Evolutionary conservation across 1,284 basidiomycete genomes (phyloP).

Genomic region (Ustilago crameri): DNA sequence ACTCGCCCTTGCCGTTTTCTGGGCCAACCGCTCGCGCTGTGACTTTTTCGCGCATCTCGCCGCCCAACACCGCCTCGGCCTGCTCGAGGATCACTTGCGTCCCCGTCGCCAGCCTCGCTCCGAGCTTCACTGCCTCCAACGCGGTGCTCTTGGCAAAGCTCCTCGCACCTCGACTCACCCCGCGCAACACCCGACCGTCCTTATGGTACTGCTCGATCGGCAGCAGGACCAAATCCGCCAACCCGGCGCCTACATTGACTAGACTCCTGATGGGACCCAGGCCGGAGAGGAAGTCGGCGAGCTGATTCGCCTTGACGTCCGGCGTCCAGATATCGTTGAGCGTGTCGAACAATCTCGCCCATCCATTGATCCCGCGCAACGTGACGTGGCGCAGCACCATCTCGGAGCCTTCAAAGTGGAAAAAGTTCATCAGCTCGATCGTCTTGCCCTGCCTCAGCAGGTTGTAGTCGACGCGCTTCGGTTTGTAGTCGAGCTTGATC

Average conservation of each 20-base stretch:
- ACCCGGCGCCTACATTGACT: slow-evolving; percentile 94
- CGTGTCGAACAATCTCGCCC: slow-evolving; percentile 85
- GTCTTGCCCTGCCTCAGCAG: slow-evolving; percentile 84
- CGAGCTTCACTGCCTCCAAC: slow-evolving; percentile 91
- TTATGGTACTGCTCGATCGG: slow-evolving; percentile 98
- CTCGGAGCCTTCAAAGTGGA: slow-evolving; percentile 98
- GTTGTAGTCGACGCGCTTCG: slow-evolving; percentile 91
- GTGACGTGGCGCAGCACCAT: slow-evolving; percentile 96
- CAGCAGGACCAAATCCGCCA: slow-evolving; percentile 92
- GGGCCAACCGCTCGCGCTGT: slow-evolving; percentile 75
- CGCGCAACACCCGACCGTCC: slow-evolving; percentile 90
- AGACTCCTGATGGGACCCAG: slow-evolving; percentile 87
- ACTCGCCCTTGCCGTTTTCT: slow-evolving; percentile 26
- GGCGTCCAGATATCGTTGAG: slow-evolving; percentile 98
- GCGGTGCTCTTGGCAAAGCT: slow-evolving; percentile 93
- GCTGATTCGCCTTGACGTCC: slow-evolving; percentile 96
- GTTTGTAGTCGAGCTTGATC: slow-evolving; percentile 97
- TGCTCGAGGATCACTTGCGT: slow-evolving; percentile 97
- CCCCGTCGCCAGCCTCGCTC: slow-evolving; percentile 92
- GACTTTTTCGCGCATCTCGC: slow-evolving; percentile 72
- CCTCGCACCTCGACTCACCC: slow-evolving; percentile 91
- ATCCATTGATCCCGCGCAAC: slow-evolving; percentile 87
- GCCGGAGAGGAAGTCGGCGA: slow-evolving; percentile 96
- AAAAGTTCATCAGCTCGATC: slow-evolving; percentile 99
- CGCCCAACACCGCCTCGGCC: slow-evolving; percentile 88